Evolutionary conservation across 164 flowering plant genomes (phyloP).

Genomic region (Annona cherimola): DNA sequence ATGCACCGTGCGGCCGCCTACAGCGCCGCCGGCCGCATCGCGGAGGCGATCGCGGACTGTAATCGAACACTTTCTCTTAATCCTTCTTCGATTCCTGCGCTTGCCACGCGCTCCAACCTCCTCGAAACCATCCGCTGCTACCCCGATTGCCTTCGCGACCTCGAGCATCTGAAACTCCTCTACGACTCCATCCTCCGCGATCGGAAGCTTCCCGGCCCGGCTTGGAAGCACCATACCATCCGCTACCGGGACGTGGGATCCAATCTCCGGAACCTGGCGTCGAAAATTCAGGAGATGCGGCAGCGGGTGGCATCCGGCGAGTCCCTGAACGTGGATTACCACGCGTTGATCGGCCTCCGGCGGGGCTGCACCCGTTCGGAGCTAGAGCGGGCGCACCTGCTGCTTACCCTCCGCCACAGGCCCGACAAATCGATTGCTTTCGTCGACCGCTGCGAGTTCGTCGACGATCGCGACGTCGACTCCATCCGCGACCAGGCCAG

Average conservation of each 20-base stretch:
- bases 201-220: constrained; percentile 75
- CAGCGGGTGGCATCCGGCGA: constrained; percentile 65
- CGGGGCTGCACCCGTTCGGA: constrained; percentile 90
- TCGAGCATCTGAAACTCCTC: constrained; percentile 82
- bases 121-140: constrained; percentile 67
- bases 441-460: too few relatives aligned
- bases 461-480: too few relatives aligned
- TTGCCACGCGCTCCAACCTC: constrained; percentile 56
- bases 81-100: constrained; percentile 69
- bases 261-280: constrained; percentile 43
- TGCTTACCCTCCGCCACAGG: constrained; percentile 63
- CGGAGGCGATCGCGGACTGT: constrained; percentile 84
- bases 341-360: constrained; percentile 67
- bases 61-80: constrained; percentile 75
- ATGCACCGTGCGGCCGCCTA: constrained; percentile 73
- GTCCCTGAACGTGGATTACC: constrained; percentile 69
- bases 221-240: constrained; percentile 58
- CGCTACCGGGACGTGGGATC: constrained; percentile 67
- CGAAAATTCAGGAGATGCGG: constrained; percentile 58
- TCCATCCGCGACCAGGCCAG: too few relatives aligned
- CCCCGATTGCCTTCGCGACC: constrained; percentile 83
- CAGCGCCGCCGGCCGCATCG: constrained; percentile 60
- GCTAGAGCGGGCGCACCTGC: constrained; percentile 69
- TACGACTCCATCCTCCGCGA: constrained; percentile 79
- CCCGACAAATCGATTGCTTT: too few relatives aligned